A percentile compares a stretch with the other conserved stretches of the same genome.
These are phyloP conservation scores for Albatrellus ellisii DNA, from an alignment of 768 basidiomycete species.

Conservation along the genomic window DNA sequence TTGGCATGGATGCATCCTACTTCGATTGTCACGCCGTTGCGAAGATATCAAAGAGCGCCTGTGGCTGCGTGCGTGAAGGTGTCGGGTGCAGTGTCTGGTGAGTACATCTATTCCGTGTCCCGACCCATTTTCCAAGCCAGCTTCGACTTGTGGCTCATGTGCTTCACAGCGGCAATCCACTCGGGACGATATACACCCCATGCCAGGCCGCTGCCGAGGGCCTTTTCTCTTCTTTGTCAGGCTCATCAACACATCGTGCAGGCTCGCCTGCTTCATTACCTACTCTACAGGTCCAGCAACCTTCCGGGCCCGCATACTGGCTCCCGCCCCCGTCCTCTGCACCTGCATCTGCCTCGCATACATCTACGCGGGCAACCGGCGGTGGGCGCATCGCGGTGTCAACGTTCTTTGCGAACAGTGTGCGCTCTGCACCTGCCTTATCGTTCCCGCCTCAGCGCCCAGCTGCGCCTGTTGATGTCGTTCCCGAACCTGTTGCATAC, in stretches of 20 bases:
- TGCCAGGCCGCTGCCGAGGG: slow-evolving; percentile 44
- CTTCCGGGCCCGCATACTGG: slow-evolving; percentile 20
- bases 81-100: slow-evolving; percentile 52
- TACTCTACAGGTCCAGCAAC: slow-evolving; percentile 10
- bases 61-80: slow-evolving; percentile 56
- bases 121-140: neutral
- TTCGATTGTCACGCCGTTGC: slow-evolving; percentile 37
- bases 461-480: neutral
- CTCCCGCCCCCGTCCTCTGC: slow-evolving; percentile 11
- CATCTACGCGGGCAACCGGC: slow-evolving; percentile 4
- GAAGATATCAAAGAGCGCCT: slow-evolving; percentile 39
- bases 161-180: slow-evolving; percentile 39
- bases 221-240: slow-evolving; percentile 33
- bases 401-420: slow-evolving; percentile 26
- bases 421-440: slow-evolving; percentile 23
- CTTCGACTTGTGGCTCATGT: slow-evolving; percentile 7
- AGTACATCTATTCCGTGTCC: slow-evolving; percentile 11
- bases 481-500: too few species aligned
- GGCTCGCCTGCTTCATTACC: slow-evolving; percentile 18
- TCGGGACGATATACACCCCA: slow-evolving; percentile 49
- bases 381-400: slow-evolving; percentile 17
- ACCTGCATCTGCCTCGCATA: slow-evolving; percentile 7
- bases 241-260: slow-evolving; percentile 22
- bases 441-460: slow-evolving; percentile 17
- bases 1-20: slow-evolving; percentile 42